phyloP scores from a whole-genome alignment of 148 eudicot genomes.

The Spergularia marina region DNA sequence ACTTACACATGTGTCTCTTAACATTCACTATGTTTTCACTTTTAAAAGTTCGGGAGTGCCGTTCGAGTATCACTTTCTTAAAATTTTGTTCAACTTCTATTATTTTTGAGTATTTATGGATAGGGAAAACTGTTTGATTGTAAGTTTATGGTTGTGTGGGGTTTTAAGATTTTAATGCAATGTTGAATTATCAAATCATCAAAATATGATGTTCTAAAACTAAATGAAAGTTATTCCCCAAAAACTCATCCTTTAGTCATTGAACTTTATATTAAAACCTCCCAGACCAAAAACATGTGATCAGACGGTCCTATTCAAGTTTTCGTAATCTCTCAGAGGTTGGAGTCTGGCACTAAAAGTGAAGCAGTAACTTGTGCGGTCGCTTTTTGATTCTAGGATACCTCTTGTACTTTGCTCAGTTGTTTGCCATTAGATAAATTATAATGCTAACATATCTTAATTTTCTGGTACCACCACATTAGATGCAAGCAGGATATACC shows the following conservation, averaged over 20 bases:
- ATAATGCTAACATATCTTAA: too few relatives aligned
- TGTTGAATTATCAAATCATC: neutral
- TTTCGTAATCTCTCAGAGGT: neutral
- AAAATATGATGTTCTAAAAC: neutral
- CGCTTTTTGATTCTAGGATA: too few relatives aligned
- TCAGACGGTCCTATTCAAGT: neutral
- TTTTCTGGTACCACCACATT: too few relatives aligned
- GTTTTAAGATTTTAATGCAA: neutral
- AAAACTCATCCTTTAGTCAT: neutral
- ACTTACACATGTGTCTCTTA: neutral
- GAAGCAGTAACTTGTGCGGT: neutral
- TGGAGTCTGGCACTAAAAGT: neutral
- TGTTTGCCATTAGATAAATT: too few relatives aligned
- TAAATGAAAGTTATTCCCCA: neutral
- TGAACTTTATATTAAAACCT: neutral
- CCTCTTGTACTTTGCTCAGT: too few relatives aligned
- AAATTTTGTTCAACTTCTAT: neutral
- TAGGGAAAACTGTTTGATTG: neutral
- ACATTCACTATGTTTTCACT: neutral
- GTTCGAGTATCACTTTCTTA: neutral
- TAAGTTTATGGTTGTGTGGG: neutral
- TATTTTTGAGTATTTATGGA: neutral
- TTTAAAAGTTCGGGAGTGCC: neutral
- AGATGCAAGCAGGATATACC: neutral
- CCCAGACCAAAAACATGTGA: neutral